These are phyloP conservation scores for Hypoxylon sp. DNA, from an alignment of 2,329 filamentous ascomycete species.

Conservation along the genomic window DNA sequence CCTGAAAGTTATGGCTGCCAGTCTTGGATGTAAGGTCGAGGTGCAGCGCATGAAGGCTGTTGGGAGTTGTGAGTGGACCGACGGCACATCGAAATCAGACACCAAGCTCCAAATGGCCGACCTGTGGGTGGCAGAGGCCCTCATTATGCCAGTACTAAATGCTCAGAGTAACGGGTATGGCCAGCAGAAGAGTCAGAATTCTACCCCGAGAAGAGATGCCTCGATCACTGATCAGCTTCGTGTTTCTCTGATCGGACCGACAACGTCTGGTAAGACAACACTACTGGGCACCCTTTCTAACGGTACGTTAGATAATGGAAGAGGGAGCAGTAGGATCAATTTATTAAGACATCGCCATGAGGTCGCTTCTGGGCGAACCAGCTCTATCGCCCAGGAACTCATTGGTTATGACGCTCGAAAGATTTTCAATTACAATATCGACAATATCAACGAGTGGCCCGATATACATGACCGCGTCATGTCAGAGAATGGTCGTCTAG, in stretches of 20 bases:
- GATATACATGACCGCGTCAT: constrained; percentile 82
- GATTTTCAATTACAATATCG: constrained; percentile 86
- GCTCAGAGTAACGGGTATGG: constrained; percentile 46
- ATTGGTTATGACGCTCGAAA: constrained; percentile 77
- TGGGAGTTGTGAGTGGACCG: constrained; percentile 82
- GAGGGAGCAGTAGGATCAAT: constrained; percentile 88
- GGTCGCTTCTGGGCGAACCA: constrained; percentile 90
- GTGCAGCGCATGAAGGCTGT: constrained; percentile 85
- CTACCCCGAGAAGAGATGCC: constrained; percentile 56
- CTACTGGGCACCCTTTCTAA: constrained; percentile 89
- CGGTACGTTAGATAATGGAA: constrained; percentile 88
- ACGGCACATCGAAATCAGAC: constrained; percentile 53
- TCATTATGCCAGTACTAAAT: constrained; percentile 80
- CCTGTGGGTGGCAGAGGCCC: constrained; percentile 89
- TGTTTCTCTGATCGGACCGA: constrained; percentile 88
- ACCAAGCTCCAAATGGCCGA: constrained; percentile 58
- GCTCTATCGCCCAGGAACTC: constrained; percentile 92
- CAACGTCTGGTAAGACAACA: constrained; percentile 92
- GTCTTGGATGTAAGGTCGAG: constrained; percentile 86
- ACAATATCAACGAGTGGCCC: constrained; percentile 91
- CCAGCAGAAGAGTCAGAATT: constrained; percentile 37
- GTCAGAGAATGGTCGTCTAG: constrained; percentile 77
- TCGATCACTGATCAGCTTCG: constrained; percentile 80
- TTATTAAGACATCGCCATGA: constrained; percentile 94
- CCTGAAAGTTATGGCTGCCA: constrained; percentile 89